phyloP scores from a whole-genome alignment of 345 rosid genomes.

The Melastoma malabathricum region DNA sequence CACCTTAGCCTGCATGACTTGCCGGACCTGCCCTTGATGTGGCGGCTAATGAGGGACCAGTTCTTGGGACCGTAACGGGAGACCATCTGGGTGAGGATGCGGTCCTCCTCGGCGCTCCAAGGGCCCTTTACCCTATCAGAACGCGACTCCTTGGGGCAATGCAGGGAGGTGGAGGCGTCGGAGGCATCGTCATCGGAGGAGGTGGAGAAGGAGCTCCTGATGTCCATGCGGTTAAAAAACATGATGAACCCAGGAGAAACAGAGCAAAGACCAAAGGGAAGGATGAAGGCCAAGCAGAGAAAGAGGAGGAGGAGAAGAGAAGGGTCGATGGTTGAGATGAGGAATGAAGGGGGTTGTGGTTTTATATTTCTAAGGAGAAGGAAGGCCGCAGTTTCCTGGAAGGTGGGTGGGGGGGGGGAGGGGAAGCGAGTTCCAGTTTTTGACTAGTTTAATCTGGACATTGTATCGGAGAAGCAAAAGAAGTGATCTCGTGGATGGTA shows the following conservation, averaged over 20 bases:
- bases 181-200: slow-evolving; percentile 4
- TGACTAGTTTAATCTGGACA: no score
- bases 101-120: slow-evolving; percentile 53
- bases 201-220: not conserved
- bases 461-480: no score
- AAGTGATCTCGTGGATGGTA: no score
- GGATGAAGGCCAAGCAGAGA: no score
- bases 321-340: not conserved
- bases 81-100: slow-evolving; percentile 25
- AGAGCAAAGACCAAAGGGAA: no score
- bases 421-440: no score
- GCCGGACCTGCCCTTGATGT: slow-evolving; percentile 44
- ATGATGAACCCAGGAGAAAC: no score
- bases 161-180: slow-evolving; percentile 4
- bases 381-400: slow-evolving; percentile 5
- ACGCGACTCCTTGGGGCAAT: not conserved
- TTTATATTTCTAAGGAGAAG: not conserved
- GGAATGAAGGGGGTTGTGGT: not conserved
- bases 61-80: slow-evolving; percentile 47
- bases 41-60: slow-evolving; percentile 48
- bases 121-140: slow-evolving; percentile 35
- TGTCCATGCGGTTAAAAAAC: not conserved
- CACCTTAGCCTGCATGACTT: slow-evolving; percentile 54
- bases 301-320: no score
- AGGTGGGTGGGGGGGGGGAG: slow-evolving; percentile 7